Conservation (phyloP, 352 stramenopile genomes). For the Phytophthora megakarya region DNA sequence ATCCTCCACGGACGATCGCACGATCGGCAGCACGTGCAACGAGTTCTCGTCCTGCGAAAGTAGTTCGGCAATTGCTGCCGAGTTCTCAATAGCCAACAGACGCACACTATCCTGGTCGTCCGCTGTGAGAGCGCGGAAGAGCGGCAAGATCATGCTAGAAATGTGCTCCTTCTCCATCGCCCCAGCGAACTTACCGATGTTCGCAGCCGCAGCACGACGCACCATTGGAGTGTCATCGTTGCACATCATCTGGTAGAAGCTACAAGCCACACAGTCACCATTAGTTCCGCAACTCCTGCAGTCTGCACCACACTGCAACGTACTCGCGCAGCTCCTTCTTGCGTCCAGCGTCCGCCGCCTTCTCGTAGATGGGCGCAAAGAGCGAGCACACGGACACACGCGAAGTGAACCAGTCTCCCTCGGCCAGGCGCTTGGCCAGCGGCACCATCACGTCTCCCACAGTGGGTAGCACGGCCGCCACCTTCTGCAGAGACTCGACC, state of each 20-base stretch:
- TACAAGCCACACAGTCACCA: conserved; percentile 28
- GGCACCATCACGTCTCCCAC: conserved; percentile 71
- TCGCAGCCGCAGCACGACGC: conserved; percentile 73
- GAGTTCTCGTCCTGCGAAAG: conserved; percentile 80
- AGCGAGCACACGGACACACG: conserved; percentile 87
- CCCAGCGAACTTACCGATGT: conserved; percentile 82
- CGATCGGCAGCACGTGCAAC: conserved; percentile 73
- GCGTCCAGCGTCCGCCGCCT: conserved; percentile 57
- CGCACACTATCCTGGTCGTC: conserved; percentile 96
- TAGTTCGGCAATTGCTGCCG: conserved; percentile 72
- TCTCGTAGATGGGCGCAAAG: conserved; percentile 75
- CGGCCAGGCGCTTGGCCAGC: conserved; percentile 77
- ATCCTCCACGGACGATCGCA: conserved; percentile 80
- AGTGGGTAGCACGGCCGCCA: conserved; percentile 64
- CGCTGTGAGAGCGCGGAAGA: conserved; percentile 88
- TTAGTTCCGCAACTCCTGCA: conserved; percentile 1
- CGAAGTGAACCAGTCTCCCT: conserved; percentile 91
- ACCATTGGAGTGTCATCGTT: conserved; percentile 91
- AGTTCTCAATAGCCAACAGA: conserved; percentile 91
- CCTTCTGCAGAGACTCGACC: conserved; percentile 78
- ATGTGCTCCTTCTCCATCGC: conserved; percentile 81
- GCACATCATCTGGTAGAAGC: conserved; percentile 79
- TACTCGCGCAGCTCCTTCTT: conserved; percentile 89
- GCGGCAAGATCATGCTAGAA: conserved; percentile 67
- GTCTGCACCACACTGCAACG: conserved; percentile 18